phyloP scores from a whole-genome alignment of 208 protist genomes.

The Crithidia acanthocephali region DNA sequence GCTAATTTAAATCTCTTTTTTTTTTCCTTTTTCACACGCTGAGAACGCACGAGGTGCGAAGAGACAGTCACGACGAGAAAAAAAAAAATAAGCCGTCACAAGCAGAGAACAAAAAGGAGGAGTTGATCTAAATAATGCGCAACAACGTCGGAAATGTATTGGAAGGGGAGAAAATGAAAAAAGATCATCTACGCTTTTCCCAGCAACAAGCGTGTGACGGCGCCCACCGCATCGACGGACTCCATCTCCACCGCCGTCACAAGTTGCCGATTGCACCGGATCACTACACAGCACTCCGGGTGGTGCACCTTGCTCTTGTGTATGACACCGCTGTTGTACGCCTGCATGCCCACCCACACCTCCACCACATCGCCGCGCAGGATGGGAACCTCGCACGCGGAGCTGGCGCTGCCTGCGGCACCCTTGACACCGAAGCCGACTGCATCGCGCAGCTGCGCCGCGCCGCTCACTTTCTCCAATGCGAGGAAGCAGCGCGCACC shows the following conservation, averaged over 20 bases:
- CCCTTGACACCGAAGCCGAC: slow-evolving; percentile 1
- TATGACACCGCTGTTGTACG: slow-evolving; percentile 58
- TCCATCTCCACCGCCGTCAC: slow-evolving; percentile 70
- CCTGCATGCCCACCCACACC: slow-evolving; percentile 44
- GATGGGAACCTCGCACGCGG: slow-evolving; percentile 36
- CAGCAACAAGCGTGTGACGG: slow-evolving; percentile 4
- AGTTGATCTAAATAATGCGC: no score
- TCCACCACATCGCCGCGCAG: slow-evolving; percentile 39
- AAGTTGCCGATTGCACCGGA: slow-evolving; percentile 46
- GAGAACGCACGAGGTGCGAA: no score
- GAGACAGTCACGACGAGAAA: no score
- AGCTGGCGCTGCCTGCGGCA: slow-evolving; percentile 1
- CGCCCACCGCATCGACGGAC: slow-evolving; percentile 40
- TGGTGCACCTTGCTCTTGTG: slow-evolving; percentile 50
- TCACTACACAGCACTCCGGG: slow-evolving; percentile 55
- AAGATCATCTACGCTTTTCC: background rate
- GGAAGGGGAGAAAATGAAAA: no score
- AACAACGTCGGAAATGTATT: no score
- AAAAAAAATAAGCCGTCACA: no score
- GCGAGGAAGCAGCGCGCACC: slow-evolving; percentile 19
- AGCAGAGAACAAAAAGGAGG: no score
- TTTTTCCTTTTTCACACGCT: no score
- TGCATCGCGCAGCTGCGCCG: slow-evolving; percentile 5
- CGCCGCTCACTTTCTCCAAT: slow-evolving; percentile 18
- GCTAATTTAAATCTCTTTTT: no score